Conservation (phyloP, 1,284 basidiomycete genomes). For the Malassezia furfur region DNA sequence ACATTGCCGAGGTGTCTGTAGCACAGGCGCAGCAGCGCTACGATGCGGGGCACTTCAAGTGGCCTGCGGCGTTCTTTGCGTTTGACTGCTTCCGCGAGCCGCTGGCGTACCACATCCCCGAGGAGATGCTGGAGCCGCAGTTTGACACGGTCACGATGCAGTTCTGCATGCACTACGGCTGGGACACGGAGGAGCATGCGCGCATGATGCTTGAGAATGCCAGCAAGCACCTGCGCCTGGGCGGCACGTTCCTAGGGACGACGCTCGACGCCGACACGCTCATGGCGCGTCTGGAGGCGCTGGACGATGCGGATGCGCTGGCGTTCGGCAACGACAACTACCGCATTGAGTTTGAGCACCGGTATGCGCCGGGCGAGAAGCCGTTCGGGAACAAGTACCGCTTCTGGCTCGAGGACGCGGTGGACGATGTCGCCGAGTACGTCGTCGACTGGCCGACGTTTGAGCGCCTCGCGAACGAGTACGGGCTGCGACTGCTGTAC, state of each 20-base stretch:
- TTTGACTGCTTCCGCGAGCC: slow-evolving; percentile 76
- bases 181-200: slow-evolving; percentile 75
- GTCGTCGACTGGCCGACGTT: slow-evolving; percentile 90
- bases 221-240: slow-evolving; percentile 64
- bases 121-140: slow-evolving; percentile 54
- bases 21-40: slow-evolving; percentile 73
- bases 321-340: slow-evolving; percentile 86
- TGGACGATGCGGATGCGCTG: slow-evolving; percentile 55
- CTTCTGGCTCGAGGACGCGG: slow-evolving; percentile 88
- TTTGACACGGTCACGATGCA: slow-evolving; percentile 96
- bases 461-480: slow-evolving; percentile 70
- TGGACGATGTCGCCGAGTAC: slow-evolving; percentile 85
- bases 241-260: slow-evolving; percentile 86
- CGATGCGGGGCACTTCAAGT: slow-evolving; percentile 53
- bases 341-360: slow-evolving; percentile 66
- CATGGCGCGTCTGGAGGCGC: slow-evolving; percentile 55
- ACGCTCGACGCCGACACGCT: slow-evolving; percentile 69
- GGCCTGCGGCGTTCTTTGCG: slow-evolving; percentile 70
- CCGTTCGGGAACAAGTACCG: slow-evolving; percentile 77
- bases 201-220: slow-evolving; percentile 90
- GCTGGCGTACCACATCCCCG: slow-evolving; percentile 62
- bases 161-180: slow-evolving; percentile 99
- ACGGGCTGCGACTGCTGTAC: slow-evolving; percentile 66
- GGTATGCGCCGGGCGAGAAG: slow-evolving; percentile 51
- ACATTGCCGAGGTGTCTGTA: slow-evolving; percentile 80